These are phyloP conservation scores for Suaeda aralocaspica DNA, from an alignment of 148 eudicot species.

Conservation along the genomic window DNA sequence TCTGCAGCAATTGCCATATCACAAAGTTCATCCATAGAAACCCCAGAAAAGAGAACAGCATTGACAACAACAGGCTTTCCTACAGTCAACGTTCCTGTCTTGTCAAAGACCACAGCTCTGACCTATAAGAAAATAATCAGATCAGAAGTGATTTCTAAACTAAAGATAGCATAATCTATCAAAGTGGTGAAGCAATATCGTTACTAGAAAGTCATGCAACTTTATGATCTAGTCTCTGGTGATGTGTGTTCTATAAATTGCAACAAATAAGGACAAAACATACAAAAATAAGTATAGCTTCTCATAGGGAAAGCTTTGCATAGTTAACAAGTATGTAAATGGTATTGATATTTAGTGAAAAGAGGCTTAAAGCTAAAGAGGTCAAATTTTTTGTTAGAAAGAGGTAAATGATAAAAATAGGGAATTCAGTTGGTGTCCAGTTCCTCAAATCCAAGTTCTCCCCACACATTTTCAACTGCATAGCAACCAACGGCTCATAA, in stretches of 20 bases:
- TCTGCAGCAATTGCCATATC: conserved; percentile 71
- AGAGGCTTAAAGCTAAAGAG: too few species aligned
- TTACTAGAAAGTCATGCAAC: conserved; percentile 6
- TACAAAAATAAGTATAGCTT: too few species aligned
- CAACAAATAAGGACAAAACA: too few species aligned
- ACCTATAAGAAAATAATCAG: conserved; percentile 44
- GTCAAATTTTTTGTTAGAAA: too few species aligned
- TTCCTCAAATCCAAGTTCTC: background rate
- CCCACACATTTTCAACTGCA: too few species aligned
- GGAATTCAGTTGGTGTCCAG: background rate
- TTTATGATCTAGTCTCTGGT: conserved; percentile 1
- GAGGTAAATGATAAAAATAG: too few species aligned
- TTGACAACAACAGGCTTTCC: conserved; percentile 91
- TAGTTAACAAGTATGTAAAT: too few species aligned
- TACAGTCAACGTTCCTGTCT: conserved; percentile 92
- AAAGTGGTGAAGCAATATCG: background rate
- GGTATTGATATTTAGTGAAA: too few species aligned
- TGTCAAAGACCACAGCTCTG: conserved; percentile 79
- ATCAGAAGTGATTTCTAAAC: background rate
- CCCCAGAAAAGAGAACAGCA: conserved; percentile 65
- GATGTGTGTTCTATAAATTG: too few species aligned
- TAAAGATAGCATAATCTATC: background rate
- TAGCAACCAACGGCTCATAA: too few species aligned
- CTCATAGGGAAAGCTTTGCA: too few species aligned
- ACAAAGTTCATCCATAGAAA: conserved; percentile 78